Conservation (phyloP, 2,329 filamentous ascomycete genomes). For the Fusarium scirpi region DNA sequence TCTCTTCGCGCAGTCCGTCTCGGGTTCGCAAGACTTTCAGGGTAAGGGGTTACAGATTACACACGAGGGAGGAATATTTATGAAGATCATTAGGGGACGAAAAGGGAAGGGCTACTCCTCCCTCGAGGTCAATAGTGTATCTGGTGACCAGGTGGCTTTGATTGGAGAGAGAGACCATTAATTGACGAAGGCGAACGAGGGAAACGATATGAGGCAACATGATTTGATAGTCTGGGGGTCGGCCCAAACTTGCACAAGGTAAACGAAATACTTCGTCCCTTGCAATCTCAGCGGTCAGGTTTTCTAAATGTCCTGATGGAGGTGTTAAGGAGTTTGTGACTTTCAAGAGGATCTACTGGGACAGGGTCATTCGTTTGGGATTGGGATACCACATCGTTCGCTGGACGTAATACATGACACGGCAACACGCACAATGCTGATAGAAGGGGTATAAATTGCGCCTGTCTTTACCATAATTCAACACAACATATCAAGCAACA, state of each 20-base stretch:
- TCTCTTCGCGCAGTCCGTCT: constrained; percentile 55
- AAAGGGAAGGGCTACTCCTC: constrained; percentile 57
- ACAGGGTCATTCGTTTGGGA: constrained; percentile 26
- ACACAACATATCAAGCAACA: not conserved
- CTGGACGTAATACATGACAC: constrained; percentile 1
- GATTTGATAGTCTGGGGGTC: not conserved
- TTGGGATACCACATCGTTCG: constrained; percentile 27
- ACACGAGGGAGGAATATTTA: constrained; percentile 49
- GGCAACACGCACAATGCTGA: not conserved
- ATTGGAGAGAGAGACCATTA: constrained; percentile 38
- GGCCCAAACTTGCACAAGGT: not conserved
- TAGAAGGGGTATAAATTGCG: not conserved
- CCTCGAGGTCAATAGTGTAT: constrained; percentile 50
- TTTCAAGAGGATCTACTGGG: not conserved
- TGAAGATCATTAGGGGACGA: constrained; percentile 51
- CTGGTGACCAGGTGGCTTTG: constrained; percentile 47
- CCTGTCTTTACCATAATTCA: not conserved
- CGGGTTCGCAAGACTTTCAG: constrained; percentile 54
- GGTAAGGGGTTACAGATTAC: constrained; percentile 59
- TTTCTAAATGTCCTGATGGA: not conserved
- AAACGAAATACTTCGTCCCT: not conserved
- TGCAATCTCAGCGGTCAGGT: not conserved
- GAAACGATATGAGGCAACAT: not conserved
- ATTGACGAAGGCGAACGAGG: not conserved
- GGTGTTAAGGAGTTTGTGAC: constrained; percentile 22